A percentile compares a stretch with the other conserved stretches of the same genome.
These are phyloP conservation scores for Berberis vulgaris DNA, from an alignment of 164 flowering plant species.

Conservation along the genomic window DNA sequence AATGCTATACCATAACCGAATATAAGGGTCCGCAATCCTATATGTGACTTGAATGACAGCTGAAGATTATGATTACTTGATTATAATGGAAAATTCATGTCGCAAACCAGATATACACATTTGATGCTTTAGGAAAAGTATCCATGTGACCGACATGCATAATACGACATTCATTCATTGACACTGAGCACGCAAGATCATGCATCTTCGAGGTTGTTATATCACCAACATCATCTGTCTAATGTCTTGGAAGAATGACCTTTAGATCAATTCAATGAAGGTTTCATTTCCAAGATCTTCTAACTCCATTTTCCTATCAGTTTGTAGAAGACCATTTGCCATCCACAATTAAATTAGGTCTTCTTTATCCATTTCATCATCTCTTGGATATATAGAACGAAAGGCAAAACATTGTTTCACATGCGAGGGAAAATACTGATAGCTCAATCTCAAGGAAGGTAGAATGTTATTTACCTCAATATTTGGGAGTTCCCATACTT, in stretches of 20 bases:
- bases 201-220: slow-evolving; percentile 4
- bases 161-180: neutral
- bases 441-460: slow-evolving; percentile 14
- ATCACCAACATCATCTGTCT: slow-evolving; percentile 2
- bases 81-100: neutral
- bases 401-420: slow-evolving; percentile 11
- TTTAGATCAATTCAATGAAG: neutral
- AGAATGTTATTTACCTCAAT: neutral
- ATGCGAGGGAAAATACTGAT: slow-evolving; percentile 8
- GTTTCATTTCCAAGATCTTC: slow-evolving; percentile 2
- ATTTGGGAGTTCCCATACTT: slow-evolving; percentile 11
- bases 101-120: neutral
- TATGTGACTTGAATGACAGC: too few relatives aligned
- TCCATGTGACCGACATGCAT: neutral
- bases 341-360: slow-evolving; percentile 13
- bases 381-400: slow-evolving; percentile 19
- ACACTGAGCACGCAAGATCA: slow-evolving; percentile 3
- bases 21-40: too few relatives aligned
- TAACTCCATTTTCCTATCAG: slow-evolving; percentile 1
- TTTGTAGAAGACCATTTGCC: slow-evolving; percentile 9
- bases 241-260: slow-evolving; percentile 6
- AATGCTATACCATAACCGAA: neutral
- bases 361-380: slow-evolving; percentile 5
- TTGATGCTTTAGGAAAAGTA: neutral
- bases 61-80: too few relatives aligned